A percentile compares a stretch with the other conserved stretches of the same genome.
Conservation (phyloP, 768 basidiomycete genomes). For the Cytidiella melzeri region DNA sequence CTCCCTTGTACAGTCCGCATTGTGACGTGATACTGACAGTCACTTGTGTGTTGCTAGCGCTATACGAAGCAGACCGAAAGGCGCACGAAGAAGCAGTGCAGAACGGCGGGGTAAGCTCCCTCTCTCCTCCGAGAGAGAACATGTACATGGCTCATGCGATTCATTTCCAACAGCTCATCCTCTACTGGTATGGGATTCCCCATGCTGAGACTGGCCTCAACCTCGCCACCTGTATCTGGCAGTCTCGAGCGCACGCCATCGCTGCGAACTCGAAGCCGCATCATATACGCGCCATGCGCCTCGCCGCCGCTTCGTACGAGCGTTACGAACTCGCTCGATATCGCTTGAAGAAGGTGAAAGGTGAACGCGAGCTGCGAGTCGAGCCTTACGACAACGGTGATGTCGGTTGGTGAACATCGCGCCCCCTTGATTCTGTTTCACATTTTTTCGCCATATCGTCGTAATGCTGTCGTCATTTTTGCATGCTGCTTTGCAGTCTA, state of each 20-base stretch:
- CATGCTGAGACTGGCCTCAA: conserved; percentile 72
- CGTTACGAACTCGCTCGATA: conserved; percentile 74
- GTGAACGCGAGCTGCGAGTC: conserved; percentile 50
- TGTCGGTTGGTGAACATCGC: conserved; percentile 55
- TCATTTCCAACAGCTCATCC: conserved; percentile 49
- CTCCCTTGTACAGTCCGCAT: not conserved
- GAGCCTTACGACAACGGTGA: conserved; percentile 57
- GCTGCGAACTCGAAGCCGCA: conserved; percentile 75
- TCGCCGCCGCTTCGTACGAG: conserved; percentile 75
- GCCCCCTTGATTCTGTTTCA: not conserved
- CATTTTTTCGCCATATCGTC: not conserved
- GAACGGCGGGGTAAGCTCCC: conserved; percentile 68
- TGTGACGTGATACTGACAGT: not conserved
- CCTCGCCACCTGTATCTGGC: conserved; percentile 95
- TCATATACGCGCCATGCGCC: conserved; percentile 77
- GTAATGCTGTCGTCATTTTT: not conserved
- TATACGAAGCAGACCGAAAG: conserved; percentile 80
- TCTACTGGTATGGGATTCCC: conserved; percentile 95
- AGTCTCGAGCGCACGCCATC: conserved; percentile 76
- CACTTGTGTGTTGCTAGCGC: conserved; percentile 34
- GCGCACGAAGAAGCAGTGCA: conserved; percentile 92
- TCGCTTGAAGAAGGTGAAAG: conserved; percentile 59
- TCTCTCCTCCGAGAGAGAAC: not conserved
- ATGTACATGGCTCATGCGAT: not conserved
- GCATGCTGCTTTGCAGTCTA: not conserved